Conservation (phyloP, 768 basidiomycete species). For the Lyophyllum shimeji region DNA sequence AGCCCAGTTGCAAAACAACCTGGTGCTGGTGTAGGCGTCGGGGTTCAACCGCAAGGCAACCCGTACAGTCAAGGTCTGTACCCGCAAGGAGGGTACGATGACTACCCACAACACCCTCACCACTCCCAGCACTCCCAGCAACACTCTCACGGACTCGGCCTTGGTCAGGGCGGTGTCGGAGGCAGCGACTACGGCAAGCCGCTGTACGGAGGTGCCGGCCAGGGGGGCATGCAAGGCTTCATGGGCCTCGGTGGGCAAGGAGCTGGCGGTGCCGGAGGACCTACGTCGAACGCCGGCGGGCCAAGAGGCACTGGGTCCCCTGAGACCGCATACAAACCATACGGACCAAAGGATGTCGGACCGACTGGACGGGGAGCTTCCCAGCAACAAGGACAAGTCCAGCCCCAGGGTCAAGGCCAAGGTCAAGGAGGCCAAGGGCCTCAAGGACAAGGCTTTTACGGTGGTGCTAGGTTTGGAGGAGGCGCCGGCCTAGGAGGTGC, state of each 20-base stretch:
- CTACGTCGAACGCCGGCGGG: constrained; percentile 43
- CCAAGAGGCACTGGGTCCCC: constrained; percentile 60
- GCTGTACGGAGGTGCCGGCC: constrained; percentile 45
- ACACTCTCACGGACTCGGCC: constrained; percentile 52
- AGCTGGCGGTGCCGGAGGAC: constrained; percentile 34
- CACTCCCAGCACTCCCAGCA: constrained; percentile 53
- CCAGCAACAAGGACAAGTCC: constrained; percentile 42
- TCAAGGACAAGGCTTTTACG: constrained; percentile 52
- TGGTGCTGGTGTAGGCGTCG: constrained; percentile 47
- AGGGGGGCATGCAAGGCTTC: constrained; percentile 67
- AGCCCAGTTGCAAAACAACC: constrained; percentile 70
- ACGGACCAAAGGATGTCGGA: constrained; percentile 65
- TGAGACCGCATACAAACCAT: constrained; percentile 75
- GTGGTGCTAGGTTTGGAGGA: constrained; percentile 43
- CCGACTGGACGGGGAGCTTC: constrained; percentile 44
- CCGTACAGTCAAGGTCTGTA: constrained; percentile 67
- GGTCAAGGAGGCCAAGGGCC: constrained; percentile 47
- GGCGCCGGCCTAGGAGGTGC: constrained; percentile 35
- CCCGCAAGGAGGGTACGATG: constrained; percentile 52
- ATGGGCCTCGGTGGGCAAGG: constrained; percentile 61
- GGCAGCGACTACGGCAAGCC: constrained; percentile 45
- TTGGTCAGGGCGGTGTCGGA: constrained; percentile 38
- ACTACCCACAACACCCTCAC: constrained; percentile 49
- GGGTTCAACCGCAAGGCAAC: constrained; percentile 47
- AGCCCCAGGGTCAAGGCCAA: constrained; percentile 54